A percentile compares a stretch with the other conserved stretches of the same genome.
Conservation (phyloP, 257 asterid species). For the Rehmannia glutinosa region DNA sequence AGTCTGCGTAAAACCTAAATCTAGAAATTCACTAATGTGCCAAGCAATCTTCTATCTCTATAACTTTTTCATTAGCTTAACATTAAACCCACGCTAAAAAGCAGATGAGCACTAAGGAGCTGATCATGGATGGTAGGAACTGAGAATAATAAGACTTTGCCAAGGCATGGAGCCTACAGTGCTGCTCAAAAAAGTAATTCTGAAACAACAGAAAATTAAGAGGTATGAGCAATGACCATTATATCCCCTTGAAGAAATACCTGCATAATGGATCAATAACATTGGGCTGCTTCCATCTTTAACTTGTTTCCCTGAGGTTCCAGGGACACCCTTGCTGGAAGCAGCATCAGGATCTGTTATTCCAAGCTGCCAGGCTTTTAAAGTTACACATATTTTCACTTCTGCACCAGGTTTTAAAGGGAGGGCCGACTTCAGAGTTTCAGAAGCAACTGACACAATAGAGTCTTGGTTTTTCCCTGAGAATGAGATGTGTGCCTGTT, state of each 20-base stretch:
- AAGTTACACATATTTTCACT: conserved; percentile 80
- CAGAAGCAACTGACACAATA: conserved; percentile 62
- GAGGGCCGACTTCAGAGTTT: conserved; percentile 66
- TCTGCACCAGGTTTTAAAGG: conserved; percentile 98
- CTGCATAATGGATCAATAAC: conserved; percentile 94
- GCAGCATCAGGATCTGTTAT: conserved; percentile 54
- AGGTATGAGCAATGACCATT: conserved; percentile 2
- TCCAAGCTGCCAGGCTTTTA: conserved; percentile 97
- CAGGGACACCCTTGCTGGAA: conserved; percentile 49
- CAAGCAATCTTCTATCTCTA: conserved; percentile 8
- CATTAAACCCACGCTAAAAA: not conserved
- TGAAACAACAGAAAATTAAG: conserved; percentile 3
- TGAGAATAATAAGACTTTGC: conserved; percentile 1
- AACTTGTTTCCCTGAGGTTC: conserved; percentile 55
- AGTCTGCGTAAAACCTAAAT: conserved; percentile 9
- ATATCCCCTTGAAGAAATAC: conserved; percentile 34
- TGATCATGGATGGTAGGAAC: not conserved
- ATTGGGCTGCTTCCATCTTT: conserved; percentile 90
- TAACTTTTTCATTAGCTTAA: conserved; percentile 4
- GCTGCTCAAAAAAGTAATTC: not conserved
- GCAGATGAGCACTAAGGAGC: not conserved
- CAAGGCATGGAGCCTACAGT: conserved; percentile 1
- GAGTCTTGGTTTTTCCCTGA: conserved; percentile 98
- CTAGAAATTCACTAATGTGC: not conserved
- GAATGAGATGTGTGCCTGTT: conserved; percentile 85